A percentile compares a stretch with the other conserved stretches of the same genome.
Conservation (phyloP, 2,329 filamentous ascomycete species). For the Myriangium duriaei region DNA sequence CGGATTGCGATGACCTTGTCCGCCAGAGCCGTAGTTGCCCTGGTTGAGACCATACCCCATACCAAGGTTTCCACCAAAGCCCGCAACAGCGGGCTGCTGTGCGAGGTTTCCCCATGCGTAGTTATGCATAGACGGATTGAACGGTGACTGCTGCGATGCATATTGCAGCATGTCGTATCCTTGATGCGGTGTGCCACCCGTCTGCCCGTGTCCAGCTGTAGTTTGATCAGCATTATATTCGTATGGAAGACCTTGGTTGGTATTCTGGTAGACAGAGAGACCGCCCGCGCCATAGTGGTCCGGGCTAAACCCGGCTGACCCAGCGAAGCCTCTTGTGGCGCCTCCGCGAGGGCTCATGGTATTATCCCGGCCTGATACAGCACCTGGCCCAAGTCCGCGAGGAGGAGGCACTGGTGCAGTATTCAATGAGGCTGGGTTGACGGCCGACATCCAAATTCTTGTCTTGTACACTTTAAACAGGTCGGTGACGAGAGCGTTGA, state of each 20-base stretch:
- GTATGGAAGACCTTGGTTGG: neutral
- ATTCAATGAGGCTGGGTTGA: conserved; percentile 85
- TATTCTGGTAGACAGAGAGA: conserved; percentile 5
- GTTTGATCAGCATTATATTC: conserved; percentile 5
- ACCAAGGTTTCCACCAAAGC: neutral
- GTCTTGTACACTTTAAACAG: conserved; percentile 99
- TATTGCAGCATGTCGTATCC: conserved; percentile 5
- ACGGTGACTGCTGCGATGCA: conserved; percentile 1
- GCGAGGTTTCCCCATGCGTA: conserved; percentile 3
- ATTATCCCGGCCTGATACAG: conserved; percentile 19
- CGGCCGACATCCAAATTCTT: conserved; percentile 98
- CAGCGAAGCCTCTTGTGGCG: conserved; percentile 3
- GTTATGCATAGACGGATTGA: conserved; percentile 4
- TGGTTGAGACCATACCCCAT: neutral
- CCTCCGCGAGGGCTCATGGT: conserved; percentile 21
- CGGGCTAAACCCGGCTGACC: neutral
- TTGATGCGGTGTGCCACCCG: conserved; percentile 1
- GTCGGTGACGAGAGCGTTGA: conserved; percentile 93
- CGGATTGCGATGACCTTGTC: neutral
- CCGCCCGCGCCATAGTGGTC: conserved; percentile 5
- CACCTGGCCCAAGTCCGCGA: conserved; percentile 25
- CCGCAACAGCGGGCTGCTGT: neutral
- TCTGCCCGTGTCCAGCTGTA: neutral
- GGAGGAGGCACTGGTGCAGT: conserved; percentile 24
- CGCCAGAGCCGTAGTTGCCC: neutral